Evolutionary conservation across 2,329 filamentous ascomycete species (phyloP).

Genomic region (Alternaria gansuensis): DNA sequence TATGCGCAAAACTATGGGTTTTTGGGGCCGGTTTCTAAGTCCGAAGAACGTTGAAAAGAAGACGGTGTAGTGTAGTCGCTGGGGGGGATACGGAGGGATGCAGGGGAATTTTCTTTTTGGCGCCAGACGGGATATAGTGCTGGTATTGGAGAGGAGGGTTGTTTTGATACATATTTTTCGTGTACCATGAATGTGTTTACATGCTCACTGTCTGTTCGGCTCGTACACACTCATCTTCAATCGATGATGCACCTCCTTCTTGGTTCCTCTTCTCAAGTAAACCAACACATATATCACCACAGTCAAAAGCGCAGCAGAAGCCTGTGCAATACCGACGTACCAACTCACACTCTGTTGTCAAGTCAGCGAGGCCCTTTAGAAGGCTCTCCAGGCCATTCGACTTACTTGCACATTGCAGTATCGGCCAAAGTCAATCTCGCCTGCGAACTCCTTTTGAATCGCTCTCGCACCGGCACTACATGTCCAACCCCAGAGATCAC

Average conservation of each 20-base stretch:
- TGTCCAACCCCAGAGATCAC: slow-evolving; percentile 57
- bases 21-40: not conserved
- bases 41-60: not conserved
- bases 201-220: not conserved
- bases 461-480: slow-evolving; percentile 46
- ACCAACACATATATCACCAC: slow-evolving; percentile 45
- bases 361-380: slow-evolving; percentile 12
- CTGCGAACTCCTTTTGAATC: slow-evolving; percentile 51
- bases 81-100: not conserved
- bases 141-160: not conserved
- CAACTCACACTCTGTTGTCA: slow-evolving; percentile 43
- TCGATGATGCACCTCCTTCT: slow-evolving; percentile 35
- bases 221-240: slow-evolving; percentile 3
- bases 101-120: not conserved
- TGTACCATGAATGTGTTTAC: not conserved
- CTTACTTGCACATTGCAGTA: slow-evolving; percentile 52
- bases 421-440: slow-evolving; percentile 48
- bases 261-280: slow-evolving; percentile 37
- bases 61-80: not conserved
- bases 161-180: not conserved
- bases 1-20: not conserved
- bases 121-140: not conserved
- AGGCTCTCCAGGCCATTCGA: not conserved
- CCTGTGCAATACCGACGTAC: slow-evolving; percentile 50
- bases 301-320: slow-evolving; percentile 41